Conservation (phyloP, 2,329 filamentous ascomycete species). For the Amphichorda felina region DNA sequence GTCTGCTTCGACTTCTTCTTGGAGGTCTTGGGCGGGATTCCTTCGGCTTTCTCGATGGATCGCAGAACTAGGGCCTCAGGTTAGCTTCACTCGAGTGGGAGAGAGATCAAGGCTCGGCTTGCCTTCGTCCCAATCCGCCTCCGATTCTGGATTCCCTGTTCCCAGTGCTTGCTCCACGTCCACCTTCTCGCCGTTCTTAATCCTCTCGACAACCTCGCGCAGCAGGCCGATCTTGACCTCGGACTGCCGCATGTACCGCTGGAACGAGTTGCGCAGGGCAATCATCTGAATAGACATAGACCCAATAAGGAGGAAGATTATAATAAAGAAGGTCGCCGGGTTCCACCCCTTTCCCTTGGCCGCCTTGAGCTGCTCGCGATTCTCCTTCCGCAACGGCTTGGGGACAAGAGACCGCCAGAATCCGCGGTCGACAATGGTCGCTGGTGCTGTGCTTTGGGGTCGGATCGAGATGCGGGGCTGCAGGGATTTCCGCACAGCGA, state of each 20-base stretch:
- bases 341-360: conserved; percentile 56
- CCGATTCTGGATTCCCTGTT: conserved; percentile 61
- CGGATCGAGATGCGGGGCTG: not conserved
- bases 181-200: conserved; percentile 63
- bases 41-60: conserved; percentile 54
- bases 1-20: conserved; percentile 23
- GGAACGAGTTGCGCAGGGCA: conserved; percentile 62
- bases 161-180: conserved; percentile 78
- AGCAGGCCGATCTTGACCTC: conserved; percentile 69
- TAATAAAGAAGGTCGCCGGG: conserved; percentile 70
- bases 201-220: conserved; percentile 60
- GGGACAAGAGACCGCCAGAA: conserved; percentile 64
- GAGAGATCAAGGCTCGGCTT: conserved; percentile 14
- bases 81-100: conserved; percentile 1
- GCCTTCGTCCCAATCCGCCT: conserved; percentile 85
- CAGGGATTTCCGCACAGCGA: not conserved
- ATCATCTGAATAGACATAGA: conserved; percentile 95
- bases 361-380: conserved; percentile 17
- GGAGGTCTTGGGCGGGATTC: conserved; percentile 33
- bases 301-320: conserved; percentile 77
- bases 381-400: conserved; percentile 45
- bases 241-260: conserved; percentile 60
- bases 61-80: conserved; percentile 37
- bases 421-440: conserved; percentile 40
- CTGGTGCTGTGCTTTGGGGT: conserved; percentile 15